Percentiles rank a stretch among this genome's conserved stretches.
phyloP scores from a whole-genome alignment of 345 rosid species.

The Luvunga scandens region DNA sequence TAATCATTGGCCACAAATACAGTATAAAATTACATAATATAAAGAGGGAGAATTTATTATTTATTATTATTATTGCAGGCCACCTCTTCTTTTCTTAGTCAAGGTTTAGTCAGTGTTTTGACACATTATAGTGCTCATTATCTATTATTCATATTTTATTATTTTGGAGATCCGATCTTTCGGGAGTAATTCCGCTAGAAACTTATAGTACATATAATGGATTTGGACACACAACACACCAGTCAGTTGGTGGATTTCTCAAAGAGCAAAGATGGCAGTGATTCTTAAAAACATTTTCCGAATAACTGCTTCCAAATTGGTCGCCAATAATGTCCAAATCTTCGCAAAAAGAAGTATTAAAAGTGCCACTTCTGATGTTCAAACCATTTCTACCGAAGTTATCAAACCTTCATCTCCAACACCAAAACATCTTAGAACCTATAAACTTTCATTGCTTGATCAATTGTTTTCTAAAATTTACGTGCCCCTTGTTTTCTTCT shows the following conservation, averaged over 20 bases:
- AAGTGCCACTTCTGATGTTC: neutral
- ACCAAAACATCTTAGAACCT: conserved; percentile 14
- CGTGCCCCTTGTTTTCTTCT: conserved; percentile 27
- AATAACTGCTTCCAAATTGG: neutral
- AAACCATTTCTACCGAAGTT: conserved; percentile 22
- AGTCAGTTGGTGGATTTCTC: neutral
- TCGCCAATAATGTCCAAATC: neutral
- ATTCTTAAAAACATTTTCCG: neutral
- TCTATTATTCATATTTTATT: too few relatives aligned
- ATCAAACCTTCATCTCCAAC: conserved; percentile 12
- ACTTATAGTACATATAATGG: too few relatives aligned
- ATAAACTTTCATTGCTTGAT: conserved; percentile 31
- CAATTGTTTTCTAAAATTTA: conserved; percentile 18
- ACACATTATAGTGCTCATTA: too few relatives aligned
- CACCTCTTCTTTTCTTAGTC: too few relatives aligned
- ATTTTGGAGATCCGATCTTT: neutral
- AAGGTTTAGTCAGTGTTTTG: too few relatives aligned
- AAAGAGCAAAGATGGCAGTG: neutral
- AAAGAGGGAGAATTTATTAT: too few relatives aligned
- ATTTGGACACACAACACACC: neutral
- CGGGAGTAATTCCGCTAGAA: neutral
- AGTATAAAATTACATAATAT: too few relatives aligned
- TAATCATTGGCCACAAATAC: too few relatives aligned
- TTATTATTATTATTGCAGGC: too few relatives aligned
- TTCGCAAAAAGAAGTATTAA: neutral